Percentiles rank a stretch among this genome's conserved stretches.
Evolutionary conservation across 768 basidiomycete species (phyloP).

Genomic region (Harrya chromipes): DNA sequence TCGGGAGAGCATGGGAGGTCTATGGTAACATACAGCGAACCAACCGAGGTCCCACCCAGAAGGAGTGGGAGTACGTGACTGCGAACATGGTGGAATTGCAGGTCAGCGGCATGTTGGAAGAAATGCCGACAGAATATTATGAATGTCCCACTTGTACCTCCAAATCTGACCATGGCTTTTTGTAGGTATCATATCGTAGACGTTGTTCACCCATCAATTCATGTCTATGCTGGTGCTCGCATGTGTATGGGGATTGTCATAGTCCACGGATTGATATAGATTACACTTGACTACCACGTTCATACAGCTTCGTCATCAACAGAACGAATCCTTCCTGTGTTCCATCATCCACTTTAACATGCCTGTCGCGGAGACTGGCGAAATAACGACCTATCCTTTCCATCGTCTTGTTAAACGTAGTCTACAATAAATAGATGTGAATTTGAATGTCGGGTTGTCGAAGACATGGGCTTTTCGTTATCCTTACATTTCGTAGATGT

Average conservation of each 20-base stretch:
- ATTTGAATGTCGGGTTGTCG: not conserved
- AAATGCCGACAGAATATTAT: not conserved
- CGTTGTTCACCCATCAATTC: not conserved
- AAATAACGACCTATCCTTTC: not conserved
- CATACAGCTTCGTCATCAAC: not conserved
- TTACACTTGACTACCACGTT: too few relatives aligned
- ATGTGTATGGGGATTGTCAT: too few relatives aligned
- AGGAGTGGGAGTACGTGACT: not conserved
- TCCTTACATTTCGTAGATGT: too few relatives aligned
- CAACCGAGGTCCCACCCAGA: not conserved
- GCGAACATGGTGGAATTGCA: not conserved
- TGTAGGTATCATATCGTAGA: not conserved
- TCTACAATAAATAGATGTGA: not conserved
- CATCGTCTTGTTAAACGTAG: not conserved
- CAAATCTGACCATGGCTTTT: not conserved
- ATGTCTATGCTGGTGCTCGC: too few relatives aligned
- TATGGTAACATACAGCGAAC: not conserved
- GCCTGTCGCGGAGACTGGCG: not conserved
- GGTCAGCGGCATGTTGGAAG: not conserved
- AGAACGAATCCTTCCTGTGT: not conserved
- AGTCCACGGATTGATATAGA: too few relatives aligned
- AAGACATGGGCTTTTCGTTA: too few relatives aligned
- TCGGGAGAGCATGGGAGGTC: not conserved
- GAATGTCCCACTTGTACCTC: not conserved
- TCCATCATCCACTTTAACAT: not conserved